Percentiles rank a stretch among this genome's conserved stretches.
phyloP scores from a whole-genome alignment of 164 flowering plant genomes.

The Tetrastigma voinierianum region DNA sequence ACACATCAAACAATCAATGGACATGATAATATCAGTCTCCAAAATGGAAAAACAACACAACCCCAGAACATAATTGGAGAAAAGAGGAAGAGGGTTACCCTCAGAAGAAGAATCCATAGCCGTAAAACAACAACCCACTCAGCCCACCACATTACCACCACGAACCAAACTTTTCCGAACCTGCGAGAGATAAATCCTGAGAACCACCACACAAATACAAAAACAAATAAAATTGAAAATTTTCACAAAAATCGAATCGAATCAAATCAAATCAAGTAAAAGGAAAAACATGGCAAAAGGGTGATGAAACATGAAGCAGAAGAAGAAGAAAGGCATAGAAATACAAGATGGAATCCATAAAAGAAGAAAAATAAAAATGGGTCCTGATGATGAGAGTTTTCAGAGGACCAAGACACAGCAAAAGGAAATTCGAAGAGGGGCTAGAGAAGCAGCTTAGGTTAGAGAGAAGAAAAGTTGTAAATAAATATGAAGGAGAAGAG shows the following conservation, averaged over 20 bases:
- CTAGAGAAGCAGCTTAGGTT: constrained; percentile 11
- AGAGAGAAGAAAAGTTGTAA: constrained; percentile 9
- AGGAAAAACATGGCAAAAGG: too few species aligned
- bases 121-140: constrained; percentile 8
- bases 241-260: constrained; percentile 1
- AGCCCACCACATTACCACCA: constrained; percentile 38
- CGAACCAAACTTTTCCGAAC: constrained; percentile 22
- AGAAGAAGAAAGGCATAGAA: not conserved
- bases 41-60: not conserved
- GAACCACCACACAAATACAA: not conserved
- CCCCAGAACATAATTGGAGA: constrained; percentile 7
- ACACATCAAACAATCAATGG: not conserved
- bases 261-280: not conserved
- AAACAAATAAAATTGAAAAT: not conserved
- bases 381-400: constrained; percentile 29
- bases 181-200: constrained; percentile 24
- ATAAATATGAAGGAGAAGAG: not conserved
- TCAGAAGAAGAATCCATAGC: constrained; percentile 43
- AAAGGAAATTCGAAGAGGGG: constrained; percentile 37
- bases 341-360: not conserved
- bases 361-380: constrained; percentile 9
- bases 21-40: constrained; percentile 1
- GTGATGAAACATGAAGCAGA: too few species aligned
- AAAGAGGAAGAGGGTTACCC: constrained; percentile 27
- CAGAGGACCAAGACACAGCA: constrained; percentile 29